These are phyloP conservation scores for Penicillium sp. DNA, from an alignment of 2,329 filamentous ascomycete genomes.

Conservation along the genomic window DNA sequence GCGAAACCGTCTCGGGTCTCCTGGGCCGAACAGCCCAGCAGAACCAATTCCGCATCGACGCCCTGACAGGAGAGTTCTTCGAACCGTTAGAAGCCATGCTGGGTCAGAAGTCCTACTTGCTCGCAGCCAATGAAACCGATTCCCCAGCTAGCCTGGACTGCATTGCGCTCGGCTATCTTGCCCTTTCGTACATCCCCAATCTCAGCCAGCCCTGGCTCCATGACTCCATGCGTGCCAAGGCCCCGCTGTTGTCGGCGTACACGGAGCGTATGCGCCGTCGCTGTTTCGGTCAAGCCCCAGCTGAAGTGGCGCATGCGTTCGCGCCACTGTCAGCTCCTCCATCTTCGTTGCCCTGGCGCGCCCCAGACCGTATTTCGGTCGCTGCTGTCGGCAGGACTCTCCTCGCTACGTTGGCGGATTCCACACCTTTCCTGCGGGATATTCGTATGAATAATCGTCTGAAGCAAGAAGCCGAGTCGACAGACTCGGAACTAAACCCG, in stretches of 20 bases:
- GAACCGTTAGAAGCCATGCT: conserved; percentile 67
- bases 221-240: conserved; percentile 55
- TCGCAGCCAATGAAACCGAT: conserved; percentile 43
- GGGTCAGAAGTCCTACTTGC: conserved; percentile 56
- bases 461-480: conserved; percentile 33
- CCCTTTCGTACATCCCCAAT: conserved; percentile 65
- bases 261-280: conserved; percentile 39
- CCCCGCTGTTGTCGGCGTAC: conserved; percentile 46
- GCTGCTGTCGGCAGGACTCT: conserved; percentile 36
- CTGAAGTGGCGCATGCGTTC: conserved; percentile 26
- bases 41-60: conserved; percentile 73
- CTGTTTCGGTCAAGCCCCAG: conserved; percentile 37
- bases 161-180: conserved; percentile 75
- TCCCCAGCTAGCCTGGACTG: conserved; percentile 71
- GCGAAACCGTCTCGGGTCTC: conserved; percentile 60
- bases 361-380: conserved; percentile 33
- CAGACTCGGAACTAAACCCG: conserved; percentile 24
- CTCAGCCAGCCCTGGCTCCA: conserved; percentile 64
- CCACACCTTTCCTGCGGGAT: conserved; percentile 38
- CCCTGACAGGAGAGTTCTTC: conserved; percentile 69
- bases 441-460: conserved; percentile 39
- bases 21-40: conserved; percentile 68
- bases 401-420: conserved; percentile 36
- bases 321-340: conserved; percentile 13
- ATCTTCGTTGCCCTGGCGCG: conserved; percentile 36